phyloP scores from a whole-genome alignment of 768 basidiomycete genomes.

The Rossbeevera mucosa region DNA sequence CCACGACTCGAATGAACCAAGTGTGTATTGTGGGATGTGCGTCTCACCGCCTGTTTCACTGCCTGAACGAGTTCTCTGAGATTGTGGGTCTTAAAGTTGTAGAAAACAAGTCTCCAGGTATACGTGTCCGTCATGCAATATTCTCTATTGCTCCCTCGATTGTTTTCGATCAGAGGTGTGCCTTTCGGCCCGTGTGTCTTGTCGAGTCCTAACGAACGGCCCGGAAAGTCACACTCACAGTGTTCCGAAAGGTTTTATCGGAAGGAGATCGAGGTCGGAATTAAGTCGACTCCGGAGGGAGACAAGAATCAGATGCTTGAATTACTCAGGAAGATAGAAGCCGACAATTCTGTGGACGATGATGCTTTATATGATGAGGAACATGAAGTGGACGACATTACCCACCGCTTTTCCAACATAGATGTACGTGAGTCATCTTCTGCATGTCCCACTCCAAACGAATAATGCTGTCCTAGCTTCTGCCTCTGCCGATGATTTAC shows the following conservation, averaged over 20 bases:
- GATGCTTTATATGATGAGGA: slow-evolving; percentile 34
- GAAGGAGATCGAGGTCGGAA: slow-evolving; percentile 63
- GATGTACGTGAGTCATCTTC: slow-evolving; percentile 52
- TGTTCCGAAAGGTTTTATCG: slow-evolving; percentile 85
- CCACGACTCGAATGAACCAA: slow-evolving; percentile 9
- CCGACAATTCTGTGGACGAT: slow-evolving; percentile 44
- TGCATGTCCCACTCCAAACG: not conserved
- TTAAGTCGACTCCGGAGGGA: slow-evolving; percentile 48
- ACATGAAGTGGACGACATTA: slow-evolving; percentile 42
- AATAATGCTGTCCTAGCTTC: slow-evolving; percentile 38
- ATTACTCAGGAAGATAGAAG: slow-evolving; percentile 68
- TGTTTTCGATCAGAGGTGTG: slow-evolving; percentile 76
- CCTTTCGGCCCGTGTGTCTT: slow-evolving; percentile 1
- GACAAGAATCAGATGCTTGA: slow-evolving; percentile 67
- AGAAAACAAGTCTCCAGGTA: slow-evolving; percentile 72
- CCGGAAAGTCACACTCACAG: slow-evolving; percentile 49
- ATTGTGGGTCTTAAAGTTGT: slow-evolving; percentile 46
- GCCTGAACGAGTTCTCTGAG: slow-evolving; percentile 2
- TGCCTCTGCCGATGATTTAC: slow-evolving; percentile 52
- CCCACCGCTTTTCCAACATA: slow-evolving; percentile 47
- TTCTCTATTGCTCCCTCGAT: slow-evolving; percentile 71
- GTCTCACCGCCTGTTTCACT: slow-evolving; percentile 16
- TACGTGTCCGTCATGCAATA: slow-evolving; percentile 77
- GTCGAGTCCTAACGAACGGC: not conserved
- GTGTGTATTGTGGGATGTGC: slow-evolving; percentile 43